Evolutionary conservation across 2,329 filamentous ascomycete genomes (phyloP), one percentile per base, ranked within the genome.

Genomic region (Scedosporium boydii): DNA sequence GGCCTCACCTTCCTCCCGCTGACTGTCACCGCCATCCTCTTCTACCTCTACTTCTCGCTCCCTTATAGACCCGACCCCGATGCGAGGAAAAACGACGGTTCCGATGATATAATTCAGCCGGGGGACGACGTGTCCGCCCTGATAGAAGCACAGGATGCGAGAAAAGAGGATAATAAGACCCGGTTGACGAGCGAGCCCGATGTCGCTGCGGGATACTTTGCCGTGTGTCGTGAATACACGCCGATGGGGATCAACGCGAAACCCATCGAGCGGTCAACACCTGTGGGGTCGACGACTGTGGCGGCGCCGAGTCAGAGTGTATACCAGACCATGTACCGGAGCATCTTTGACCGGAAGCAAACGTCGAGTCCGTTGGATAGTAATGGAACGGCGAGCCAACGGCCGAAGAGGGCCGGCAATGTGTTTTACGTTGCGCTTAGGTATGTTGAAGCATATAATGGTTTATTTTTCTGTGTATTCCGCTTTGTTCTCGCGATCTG

Each of bases 251-350:
- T 96, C 73, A 96, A 96, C 78, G 91, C 91, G 64, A 96, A 93
- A 76, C 92, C 93, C 5, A 92, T 93, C 63, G 93, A 96, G 76
- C 85, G 91, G 64, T 85, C 87, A 38, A 93, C 90, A 0, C 91
- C 92, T 5, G 84, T 90, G 12, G 91, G 91, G 18, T 87, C 89
- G 63, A 76, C 83, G 60, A 88, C 89, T 16, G 86, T 95, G 55
- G 85, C 88, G 41, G 80, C 89, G 51, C 89, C 92, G 63, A 96
- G 91, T 70, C 92, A 90, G 63, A 97, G 93, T 73, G 93, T 99
- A 44, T 98, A 98, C 75, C 95, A 98, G 81, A 89, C 89, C 73
- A 97, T 99, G 91, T 99, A 99, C 76, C 82, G 92, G 72, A 96
- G 90, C 73, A 88, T 99, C 65, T 98, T 99, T 72, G 92, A 96